Evolutionary conservation across 192 early-diverging fungal genomes (phyloP).

Genomic region (Coemansia sp.): DNA sequence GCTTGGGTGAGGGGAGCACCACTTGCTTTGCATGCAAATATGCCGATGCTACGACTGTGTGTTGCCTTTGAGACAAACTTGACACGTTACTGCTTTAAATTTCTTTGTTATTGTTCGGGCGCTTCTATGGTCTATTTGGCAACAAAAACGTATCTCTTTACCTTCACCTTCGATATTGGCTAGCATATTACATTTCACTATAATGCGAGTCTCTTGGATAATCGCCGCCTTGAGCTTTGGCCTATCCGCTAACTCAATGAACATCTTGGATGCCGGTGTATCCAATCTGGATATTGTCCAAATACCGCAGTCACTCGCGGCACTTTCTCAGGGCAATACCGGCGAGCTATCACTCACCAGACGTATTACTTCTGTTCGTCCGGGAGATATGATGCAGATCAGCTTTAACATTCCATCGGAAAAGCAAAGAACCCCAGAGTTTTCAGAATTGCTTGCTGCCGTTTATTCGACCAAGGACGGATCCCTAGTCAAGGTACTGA

Average conservation of each 20-base stretch:
- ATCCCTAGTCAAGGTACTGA: constrained; percentile 30
- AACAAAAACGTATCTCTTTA: background rate
- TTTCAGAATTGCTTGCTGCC: constrained; percentile 28
- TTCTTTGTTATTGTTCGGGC: background rate
- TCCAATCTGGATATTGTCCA: constrained; percentile 9
- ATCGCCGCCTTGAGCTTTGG: background rate
- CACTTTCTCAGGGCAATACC: background rate
- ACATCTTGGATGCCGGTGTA: constrained; percentile 8
- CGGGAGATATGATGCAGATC: constrained; percentile 28
- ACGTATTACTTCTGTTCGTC: constrained; percentile 36
- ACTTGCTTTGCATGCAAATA: background rate
- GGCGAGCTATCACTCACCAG: constrained; percentile 21
- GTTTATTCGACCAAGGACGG: constrained; percentile 37
- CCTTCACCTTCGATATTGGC: background rate
- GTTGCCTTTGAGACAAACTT: background rate
- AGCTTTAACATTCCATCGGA: constrained; percentile 18
- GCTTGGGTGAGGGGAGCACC: background rate
- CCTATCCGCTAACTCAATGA: background rate
- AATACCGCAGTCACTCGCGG: constrained; percentile 11
- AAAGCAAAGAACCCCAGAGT: constrained; percentile 6
- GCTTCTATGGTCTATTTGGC: too few species aligned
- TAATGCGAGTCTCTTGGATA: constrained; percentile 3
- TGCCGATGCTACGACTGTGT: background rate
- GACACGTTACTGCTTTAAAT: background rate
- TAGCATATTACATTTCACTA: background rate